A percentile compares a stretch with the other conserved stretches of the same genome.
Conservation (phyloP, 257 asterid genomes). For the Nicotiana otophora region DNA sequence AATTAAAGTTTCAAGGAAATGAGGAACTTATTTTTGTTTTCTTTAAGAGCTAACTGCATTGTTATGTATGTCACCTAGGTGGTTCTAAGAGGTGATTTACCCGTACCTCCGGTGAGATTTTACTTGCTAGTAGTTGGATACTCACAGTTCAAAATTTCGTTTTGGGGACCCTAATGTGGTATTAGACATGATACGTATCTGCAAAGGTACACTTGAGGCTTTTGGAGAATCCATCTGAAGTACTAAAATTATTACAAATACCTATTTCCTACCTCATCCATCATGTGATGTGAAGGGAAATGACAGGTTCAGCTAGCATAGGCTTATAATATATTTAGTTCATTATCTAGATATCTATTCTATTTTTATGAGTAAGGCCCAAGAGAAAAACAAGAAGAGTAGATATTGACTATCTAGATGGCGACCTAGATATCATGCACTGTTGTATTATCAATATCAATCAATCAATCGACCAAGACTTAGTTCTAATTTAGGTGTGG, state of each 20-base stretch:
- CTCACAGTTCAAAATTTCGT: background rate
- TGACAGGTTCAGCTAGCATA: background rate
- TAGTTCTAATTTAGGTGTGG: background rate
- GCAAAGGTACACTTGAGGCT: background rate
- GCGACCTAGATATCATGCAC: background rate
- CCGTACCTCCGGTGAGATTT: background rate
- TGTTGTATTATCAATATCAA: background rate
- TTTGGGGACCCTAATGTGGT: background rate
- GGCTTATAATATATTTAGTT: background rate
- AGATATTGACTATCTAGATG: slow-evolving; percentile 1
- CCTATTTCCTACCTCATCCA: background rate
- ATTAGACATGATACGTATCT: background rate
- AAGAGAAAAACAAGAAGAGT: background rate
- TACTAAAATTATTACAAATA: background rate
- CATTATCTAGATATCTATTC: background rate
- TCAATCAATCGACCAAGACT: background rate
- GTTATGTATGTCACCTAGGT: background rate
- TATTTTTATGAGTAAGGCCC: background rate
- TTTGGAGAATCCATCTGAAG: background rate
- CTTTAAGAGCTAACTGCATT: background rate
- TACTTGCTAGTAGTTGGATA: background rate
- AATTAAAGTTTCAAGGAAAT: background rate
- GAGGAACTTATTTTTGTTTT: background rate
- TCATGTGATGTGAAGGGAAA: background rate
- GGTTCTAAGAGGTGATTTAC: background rate